A percentile compares a stretch with the other conserved stretches of the same genome.
Conservation (phyloP, 768 basidiomycete species). For the Amanita molliuscula region DNA sequence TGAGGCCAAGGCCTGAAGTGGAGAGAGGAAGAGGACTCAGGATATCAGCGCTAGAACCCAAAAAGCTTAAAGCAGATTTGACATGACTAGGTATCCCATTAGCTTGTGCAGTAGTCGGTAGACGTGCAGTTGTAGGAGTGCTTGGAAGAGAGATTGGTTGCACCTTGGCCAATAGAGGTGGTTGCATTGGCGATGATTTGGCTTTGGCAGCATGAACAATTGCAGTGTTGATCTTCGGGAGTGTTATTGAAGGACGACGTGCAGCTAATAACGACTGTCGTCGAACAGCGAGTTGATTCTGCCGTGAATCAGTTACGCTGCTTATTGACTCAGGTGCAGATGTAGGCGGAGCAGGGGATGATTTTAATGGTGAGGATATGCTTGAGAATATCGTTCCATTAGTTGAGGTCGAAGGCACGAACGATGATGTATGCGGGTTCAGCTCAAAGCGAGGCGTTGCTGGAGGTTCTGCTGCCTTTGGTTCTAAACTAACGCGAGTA, state of each 20-base stretch:
- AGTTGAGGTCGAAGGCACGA: slow-evolving; percentile 4
- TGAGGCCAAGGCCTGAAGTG: slow-evolving; percentile 16
- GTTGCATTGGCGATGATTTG: slow-evolving; percentile 20
- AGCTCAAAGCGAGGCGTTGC: neutral
- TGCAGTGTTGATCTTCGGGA: slow-evolving; percentile 16
- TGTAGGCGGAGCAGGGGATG: slow-evolving; percentile 10
- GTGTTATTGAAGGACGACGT: slow-evolving; percentile 10
- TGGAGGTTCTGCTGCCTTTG: neutral
- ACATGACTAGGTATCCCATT: slow-evolving; percentile 18
- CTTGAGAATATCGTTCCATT: slow-evolving; percentile 2
- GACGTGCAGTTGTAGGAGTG: slow-evolving; percentile 26
- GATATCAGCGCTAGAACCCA: slow-evolving; percentile 22
- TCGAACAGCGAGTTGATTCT: neutral
- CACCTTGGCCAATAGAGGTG: slow-evolving; percentile 27
- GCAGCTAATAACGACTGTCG: neutral
- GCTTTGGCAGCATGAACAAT: slow-evolving; percentile 6
- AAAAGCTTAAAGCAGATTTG: slow-evolving; percentile 16
- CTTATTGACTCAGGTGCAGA: neutral
- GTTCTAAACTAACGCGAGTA: neutral
- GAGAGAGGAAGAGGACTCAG: slow-evolving; percentile 34
- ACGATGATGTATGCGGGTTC: slow-evolving; percentile 1
- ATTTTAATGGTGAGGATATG: slow-evolving; percentile 10
- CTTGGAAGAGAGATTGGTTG: slow-evolving; percentile 38
- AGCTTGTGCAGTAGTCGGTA: slow-evolving; percentile 21
- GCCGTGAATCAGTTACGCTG: neutral